Conservation (phyloP, 208 protist species). For the Crithidia sp. region DNA sequence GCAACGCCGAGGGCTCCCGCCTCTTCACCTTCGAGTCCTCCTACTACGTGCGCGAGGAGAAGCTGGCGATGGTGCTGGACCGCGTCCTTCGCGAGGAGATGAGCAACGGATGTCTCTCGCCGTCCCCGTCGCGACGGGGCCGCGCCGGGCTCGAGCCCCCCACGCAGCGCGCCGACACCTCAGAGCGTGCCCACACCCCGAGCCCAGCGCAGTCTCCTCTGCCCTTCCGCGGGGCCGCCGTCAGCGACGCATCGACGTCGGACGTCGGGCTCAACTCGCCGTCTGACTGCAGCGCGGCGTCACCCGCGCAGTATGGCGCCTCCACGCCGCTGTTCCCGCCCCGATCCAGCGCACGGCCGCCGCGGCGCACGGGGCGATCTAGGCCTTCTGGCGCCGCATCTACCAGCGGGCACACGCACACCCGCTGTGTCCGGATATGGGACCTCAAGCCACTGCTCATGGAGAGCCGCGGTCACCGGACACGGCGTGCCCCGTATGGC, state of each 20-base stretch:
- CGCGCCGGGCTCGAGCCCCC: neutral
- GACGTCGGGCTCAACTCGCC: slow-evolving; percentile 21
- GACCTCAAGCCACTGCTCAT: slow-evolving; percentile 71
- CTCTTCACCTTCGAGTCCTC: slow-evolving; percentile 75
- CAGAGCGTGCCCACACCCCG: neutral
- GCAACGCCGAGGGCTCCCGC: slow-evolving; percentile 68
- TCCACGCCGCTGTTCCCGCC: slow-evolving; percentile 19
- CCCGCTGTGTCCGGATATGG: slow-evolving; percentile 56
- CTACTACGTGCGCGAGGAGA: slow-evolving; percentile 73
- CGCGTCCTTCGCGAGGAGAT: slow-evolving; percentile 32
- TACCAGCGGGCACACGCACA: slow-evolving; percentile 46
- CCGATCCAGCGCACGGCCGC: slow-evolving; percentile 14
- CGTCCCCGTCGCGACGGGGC: neutral
- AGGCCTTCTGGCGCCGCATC: neutral
- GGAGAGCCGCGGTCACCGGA: slow-evolving; percentile 43
- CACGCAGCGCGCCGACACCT: neutral
- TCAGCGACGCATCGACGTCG: slow-evolving; percentile 29
- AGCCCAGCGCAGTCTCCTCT: slow-evolving; percentile 12
- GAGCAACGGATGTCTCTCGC: neutral
- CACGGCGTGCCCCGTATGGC: slow-evolving; percentile 19
- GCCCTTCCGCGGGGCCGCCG: slow-evolving; percentile 1
- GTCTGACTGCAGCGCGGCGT: slow-evolving; percentile 4
- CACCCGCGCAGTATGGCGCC: neutral
- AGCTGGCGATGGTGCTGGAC: slow-evolving; percentile 50
- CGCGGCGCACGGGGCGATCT: slow-evolving; percentile 18